Evolutionary conservation across 345 rosid species (phyloP).

Genomic region (Raphanus sativus): DNA sequence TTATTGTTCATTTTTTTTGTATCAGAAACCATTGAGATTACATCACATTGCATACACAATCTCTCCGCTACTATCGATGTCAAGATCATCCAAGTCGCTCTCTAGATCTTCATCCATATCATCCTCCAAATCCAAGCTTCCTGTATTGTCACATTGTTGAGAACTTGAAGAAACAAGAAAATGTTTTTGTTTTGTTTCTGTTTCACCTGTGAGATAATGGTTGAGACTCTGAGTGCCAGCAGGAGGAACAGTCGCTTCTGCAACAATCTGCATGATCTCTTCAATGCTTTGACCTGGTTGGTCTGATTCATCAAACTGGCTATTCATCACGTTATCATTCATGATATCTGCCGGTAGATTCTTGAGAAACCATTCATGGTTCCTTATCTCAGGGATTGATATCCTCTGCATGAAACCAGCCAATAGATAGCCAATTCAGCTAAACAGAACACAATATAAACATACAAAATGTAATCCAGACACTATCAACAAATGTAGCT

Average conservation of each 20-base stretch:
- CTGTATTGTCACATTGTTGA: constrained; percentile 29
- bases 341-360: constrained; percentile 86
- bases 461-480: too few species aligned
- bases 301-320: constrained; percentile 79
- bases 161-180: neutral
- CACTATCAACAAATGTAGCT: neutral
- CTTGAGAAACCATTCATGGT: constrained; percentile 92
- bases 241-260: constrained; percentile 92
- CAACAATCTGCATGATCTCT: constrained; percentile 93
- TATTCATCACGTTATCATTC: constrained; percentile 53
- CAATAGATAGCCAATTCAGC: too few species aligned
- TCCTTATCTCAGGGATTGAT: constrained; percentile 79
- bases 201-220: constrained; percentile 58
- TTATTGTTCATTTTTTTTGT: constrained; percentile 9
- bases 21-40: constrained; percentile 4
- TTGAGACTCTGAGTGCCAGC: constrained; percentile 68
- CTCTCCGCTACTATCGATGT: constrained; percentile 95
- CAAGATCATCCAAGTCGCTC: constrained; percentile 80
- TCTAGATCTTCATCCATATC: constrained; percentile 97
- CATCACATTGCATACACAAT: constrained; percentile 84
- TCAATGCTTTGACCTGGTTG: constrained; percentile 79
- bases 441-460: too few species aligned
- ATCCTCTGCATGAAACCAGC: constrained; percentile 61
- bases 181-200: neutral
- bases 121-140: constrained; percentile 83